Percentiles rank a stretch among this genome's conserved stretches.
phyloP scores from a whole-genome alignment of 176 grass and related monocot species.

The Metroxylon sagu region DNA sequence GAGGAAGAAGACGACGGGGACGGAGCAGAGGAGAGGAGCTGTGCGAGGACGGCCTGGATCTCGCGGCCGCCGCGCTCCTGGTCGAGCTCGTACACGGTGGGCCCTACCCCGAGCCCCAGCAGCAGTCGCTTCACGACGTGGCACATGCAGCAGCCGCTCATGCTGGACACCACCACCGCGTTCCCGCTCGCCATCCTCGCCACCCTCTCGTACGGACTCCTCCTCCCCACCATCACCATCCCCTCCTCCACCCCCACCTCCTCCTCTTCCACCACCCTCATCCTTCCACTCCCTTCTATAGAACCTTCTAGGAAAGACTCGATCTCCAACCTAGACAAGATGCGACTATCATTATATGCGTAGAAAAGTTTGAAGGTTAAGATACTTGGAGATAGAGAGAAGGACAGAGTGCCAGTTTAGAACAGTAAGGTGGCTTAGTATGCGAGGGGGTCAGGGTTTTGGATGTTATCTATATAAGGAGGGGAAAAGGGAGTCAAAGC shows the following conservation, averaged over 20 bases:
- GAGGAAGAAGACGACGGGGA: background rate
- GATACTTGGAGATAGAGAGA: background rate
- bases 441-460: background rate
- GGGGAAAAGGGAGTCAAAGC: background rate
- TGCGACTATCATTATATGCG: too few relatives aligned
- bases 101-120: slow-evolving; percentile 75
- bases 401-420: background rate
- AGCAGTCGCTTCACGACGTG: slow-evolving; percentile 88
- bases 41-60: slow-evolving; percentile 64
- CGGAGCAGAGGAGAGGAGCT: slow-evolving; percentile 33
- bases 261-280: slow-evolving; percentile 24
- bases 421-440: too few relatives aligned
- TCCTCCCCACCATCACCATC: slow-evolving; percentile 8
- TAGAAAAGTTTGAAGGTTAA: background rate
- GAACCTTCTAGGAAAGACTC: background rate
- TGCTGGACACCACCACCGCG: slow-evolving; percentile 89
- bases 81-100: slow-evolving; percentile 86
- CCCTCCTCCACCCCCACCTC: slow-evolving; percentile 16
- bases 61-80: slow-evolving; percentile 36
- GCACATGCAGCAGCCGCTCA: slow-evolving; percentile 96
- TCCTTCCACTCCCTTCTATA: too few relatives aligned
- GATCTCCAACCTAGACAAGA: background rate
- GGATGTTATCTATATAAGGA: background rate
- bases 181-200: slow-evolving; percentile 65
- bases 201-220: slow-evolving; percentile 52